Conservation (phyloP, 2,329 filamentous ascomycete species). For the Claviceps pusilla region DNA sequence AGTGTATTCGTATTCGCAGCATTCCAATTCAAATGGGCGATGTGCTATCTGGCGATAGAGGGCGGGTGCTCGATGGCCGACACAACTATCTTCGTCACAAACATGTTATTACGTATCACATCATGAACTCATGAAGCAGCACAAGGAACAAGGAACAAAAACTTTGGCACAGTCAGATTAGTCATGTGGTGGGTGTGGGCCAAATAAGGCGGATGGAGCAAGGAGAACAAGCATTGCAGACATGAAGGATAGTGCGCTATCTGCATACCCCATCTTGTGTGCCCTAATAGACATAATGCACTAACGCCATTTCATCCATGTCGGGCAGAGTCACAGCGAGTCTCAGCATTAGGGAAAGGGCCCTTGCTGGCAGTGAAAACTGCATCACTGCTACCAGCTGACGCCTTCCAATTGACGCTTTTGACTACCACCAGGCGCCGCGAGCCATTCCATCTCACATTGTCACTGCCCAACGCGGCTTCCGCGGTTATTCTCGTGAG, state of each 20-base stretch:
- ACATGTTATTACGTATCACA: background rate
- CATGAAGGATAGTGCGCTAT: background rate
- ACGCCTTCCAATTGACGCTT: background rate
- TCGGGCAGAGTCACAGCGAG: background rate
- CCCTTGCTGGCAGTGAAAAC: slow-evolving; percentile 1
- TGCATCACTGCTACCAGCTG: slow-evolving; percentile 1
- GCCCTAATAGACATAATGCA: background rate
- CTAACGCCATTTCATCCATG: background rate
- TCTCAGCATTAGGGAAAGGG: background rate
- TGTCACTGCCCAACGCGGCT: background rate
- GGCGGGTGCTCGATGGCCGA: background rate
- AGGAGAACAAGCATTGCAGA: background rate
- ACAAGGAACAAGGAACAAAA: background rate
- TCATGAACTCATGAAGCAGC: background rate
- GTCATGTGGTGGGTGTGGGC: background rate
- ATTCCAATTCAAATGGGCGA: background rate
- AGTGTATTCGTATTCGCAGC: background rate
- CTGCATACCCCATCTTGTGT: background rate
- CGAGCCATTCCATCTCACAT: background rate
- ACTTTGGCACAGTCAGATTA: background rate
- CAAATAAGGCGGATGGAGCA: background rate
- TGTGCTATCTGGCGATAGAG: background rate
- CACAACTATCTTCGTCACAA: background rate
- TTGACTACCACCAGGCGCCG: background rate
- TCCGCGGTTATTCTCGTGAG: background rate